phyloP scores from a whole-genome alignment of 305 asterid species.

The Coffea humblotiana region DNA sequence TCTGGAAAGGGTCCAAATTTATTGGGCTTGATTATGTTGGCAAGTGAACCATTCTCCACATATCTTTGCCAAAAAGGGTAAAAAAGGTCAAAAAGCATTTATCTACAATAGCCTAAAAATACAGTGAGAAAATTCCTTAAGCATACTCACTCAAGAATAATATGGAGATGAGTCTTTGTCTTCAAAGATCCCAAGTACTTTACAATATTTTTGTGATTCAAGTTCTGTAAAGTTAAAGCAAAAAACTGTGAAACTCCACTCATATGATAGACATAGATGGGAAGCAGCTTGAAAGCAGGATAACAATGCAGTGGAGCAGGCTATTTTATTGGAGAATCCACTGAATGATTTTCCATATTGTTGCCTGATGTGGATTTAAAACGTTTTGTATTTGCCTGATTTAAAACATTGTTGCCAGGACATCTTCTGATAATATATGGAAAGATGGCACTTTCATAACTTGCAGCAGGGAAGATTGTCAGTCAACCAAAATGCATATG shows the following conservation, averaged over 20 bases:
- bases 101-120: background rate
- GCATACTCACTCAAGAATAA: slow-evolving; percentile 64
- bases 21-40: slow-evolving; percentile 94
- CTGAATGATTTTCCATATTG: background rate
- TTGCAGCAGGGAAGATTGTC: background rate
- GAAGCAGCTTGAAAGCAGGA: background rate
- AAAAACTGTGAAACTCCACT: slow-evolving; percentile 9
- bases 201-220: slow-evolving; percentile 96
- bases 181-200: slow-evolving; percentile 93
- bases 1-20: slow-evolving; percentile 99
- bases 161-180: slow-evolving; percentile 95
- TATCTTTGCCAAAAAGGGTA: slow-evolving; percentile 46
- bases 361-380: background rate
- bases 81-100: background rate
- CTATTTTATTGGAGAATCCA: background rate
- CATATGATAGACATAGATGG: background rate
- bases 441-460: background rate
- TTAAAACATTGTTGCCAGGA: background rate
- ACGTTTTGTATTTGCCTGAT: background rate
- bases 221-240: slow-evolving; percentile 50
- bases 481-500: background rate
- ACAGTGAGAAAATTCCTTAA: slow-evolving; percentile 12
- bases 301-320: background rate
- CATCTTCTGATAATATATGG: background rate
- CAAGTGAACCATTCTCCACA: slow-evolving; percentile 94